Evolutionary conservation across 75 land plant species (phyloP).

Genomic region (Selaginella tamariscina): DNA sequence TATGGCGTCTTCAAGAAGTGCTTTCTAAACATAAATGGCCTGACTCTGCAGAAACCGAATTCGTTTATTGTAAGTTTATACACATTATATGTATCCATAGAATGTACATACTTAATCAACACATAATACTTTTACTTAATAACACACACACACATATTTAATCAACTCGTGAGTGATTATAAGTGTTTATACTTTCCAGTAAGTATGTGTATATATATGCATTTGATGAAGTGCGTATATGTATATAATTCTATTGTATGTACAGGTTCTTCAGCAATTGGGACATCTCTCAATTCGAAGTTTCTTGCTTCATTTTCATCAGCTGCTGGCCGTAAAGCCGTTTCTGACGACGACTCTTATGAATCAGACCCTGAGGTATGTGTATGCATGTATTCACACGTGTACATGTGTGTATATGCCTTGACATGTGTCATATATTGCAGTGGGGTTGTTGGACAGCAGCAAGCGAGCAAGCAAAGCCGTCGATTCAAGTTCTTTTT

Average conservation of each 20-base stretch:
- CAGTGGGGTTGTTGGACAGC: slow-evolving; percentile 87
- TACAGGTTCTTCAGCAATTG: slow-evolving; percentile 71
- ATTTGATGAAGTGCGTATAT: too few species aligned
- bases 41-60: slow-evolving; percentile 52
- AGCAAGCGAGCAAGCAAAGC: slow-evolving; percentile 41
- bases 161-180: too few species aligned
- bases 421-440: slow-evolving; percentile 10
- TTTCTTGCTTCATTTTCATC: slow-evolving; percentile 73
- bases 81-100: too few species aligned
- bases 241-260: too few species aligned
- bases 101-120: too few species aligned
- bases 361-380: slow-evolving; percentile 85
- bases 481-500: slow-evolving; percentile 56
- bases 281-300: slow-evolving; percentile 50
- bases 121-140: too few species aligned
- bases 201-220: too few species aligned
- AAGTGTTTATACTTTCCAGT: too few species aligned
- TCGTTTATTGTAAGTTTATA: slow-evolving; percentile 56
- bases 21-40: slow-evolving; percentile 56
- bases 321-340: slow-evolving; percentile 53
- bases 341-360: slow-evolving; percentile 34
- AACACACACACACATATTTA: too few species aligned
- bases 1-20: slow-evolving; percentile 74
- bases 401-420: background rate
- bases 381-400: background rate